A percentile compares a stretch with the other conserved stretches of the same genome.
Evolutionary conservation across 1,284 basidiomycete genomes (phyloP).

Genomic region (Trichosporon coremiiforme): DNA sequence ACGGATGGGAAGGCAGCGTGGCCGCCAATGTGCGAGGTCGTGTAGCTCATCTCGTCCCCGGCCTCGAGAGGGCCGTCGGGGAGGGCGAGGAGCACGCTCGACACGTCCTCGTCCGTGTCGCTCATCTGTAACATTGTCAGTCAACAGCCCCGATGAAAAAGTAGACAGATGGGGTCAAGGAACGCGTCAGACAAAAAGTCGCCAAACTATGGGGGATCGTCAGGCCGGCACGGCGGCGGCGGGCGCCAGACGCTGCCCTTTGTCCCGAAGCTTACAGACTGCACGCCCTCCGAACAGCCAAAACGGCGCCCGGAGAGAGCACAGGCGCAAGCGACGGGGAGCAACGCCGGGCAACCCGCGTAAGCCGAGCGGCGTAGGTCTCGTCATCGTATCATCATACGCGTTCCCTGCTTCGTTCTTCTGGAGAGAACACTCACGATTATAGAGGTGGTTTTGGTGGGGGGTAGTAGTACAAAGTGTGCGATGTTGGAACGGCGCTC

Average conservation of each 20-base stretch:
- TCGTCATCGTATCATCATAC: slow-evolving; percentile 55
- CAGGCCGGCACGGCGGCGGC: slow-evolving; percentile 33
- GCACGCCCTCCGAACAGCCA: slow-evolving; percentile 24
- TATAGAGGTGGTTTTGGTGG: not conserved
- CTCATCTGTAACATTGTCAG: slow-evolving; percentile 22
- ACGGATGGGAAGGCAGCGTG: slow-evolving; percentile 53
- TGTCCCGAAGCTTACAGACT: slow-evolving; percentile 14
- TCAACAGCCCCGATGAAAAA: not conserved
- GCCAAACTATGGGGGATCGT: slow-evolving; percentile 55
- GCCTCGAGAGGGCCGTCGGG: slow-evolving; percentile 51
- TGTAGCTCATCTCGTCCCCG: slow-evolving; percentile 39
- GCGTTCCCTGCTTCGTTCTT: slow-evolving; percentile 11
- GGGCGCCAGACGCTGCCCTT: not conserved
- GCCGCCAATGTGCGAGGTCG: slow-evolving; percentile 52
- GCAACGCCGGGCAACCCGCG: slow-evolving; percentile 11
- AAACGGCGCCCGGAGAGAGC: slow-evolving; percentile 33
- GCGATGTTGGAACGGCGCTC: slow-evolving; percentile 1
- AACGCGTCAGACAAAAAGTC: slow-evolving; percentile 51
- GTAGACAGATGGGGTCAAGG: slow-evolving; percentile 19
- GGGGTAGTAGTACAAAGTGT: slow-evolving; percentile 5
- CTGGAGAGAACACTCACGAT: slow-evolving; percentile 6
- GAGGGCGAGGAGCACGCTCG: slow-evolving; percentile 52
- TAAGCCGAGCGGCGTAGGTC: slow-evolving; percentile 43
- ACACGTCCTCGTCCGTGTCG: slow-evolving; percentile 30
- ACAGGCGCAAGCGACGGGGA: slow-evolving; percentile 31